Conservation (phyloP, 768 basidiomycete genomes). For the Russula foetens region DNA sequence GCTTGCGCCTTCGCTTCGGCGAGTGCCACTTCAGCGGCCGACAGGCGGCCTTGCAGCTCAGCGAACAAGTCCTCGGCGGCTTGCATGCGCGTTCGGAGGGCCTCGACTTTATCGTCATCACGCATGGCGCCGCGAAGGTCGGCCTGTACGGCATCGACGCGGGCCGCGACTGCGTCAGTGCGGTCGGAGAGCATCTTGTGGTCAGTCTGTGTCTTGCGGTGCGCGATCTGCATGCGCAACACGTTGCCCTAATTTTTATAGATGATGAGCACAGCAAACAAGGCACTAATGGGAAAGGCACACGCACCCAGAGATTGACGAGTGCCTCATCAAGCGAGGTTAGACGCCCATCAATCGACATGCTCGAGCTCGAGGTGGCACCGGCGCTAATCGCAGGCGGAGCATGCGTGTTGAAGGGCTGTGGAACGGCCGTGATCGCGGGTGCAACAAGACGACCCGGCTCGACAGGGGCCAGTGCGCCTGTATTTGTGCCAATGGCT, state of each 20-base stretch:
- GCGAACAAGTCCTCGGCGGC: conserved; percentile 1
- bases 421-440: not conserved
- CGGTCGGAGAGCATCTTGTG: conserved; percentile 19
- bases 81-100: not conserved
- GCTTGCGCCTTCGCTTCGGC: conserved; percentile 23
- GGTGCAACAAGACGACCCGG: not conserved
- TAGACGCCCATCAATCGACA: conserved; percentile 9
- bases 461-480: not conserved
- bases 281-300: not conserved
- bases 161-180: conserved; percentile 14
- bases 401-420: not conserved
- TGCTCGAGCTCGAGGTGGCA: not conserved
- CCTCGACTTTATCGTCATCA: not conserved
- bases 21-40: not conserved
- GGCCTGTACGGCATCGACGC: conserved; percentile 14
- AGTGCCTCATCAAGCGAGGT: conserved; percentile 18
- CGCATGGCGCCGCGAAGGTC: not conserved
- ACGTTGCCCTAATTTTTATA: conserved; percentile 12
- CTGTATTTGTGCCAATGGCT: not conserved
- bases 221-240: conserved; percentile 19
- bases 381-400: not conserved
- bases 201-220: conserved; percentile 21
- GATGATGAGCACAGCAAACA: not conserved
- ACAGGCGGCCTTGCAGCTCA: conserved; percentile 4
- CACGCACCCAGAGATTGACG: conserved; percentile 20